Percentiles rank a stretch among this genome's conserved stretches.
These are phyloP conservation scores for Mycena galopus DNA, from an alignment of 768 basidiomycete genomes.

Conservation along the genomic window DNA sequence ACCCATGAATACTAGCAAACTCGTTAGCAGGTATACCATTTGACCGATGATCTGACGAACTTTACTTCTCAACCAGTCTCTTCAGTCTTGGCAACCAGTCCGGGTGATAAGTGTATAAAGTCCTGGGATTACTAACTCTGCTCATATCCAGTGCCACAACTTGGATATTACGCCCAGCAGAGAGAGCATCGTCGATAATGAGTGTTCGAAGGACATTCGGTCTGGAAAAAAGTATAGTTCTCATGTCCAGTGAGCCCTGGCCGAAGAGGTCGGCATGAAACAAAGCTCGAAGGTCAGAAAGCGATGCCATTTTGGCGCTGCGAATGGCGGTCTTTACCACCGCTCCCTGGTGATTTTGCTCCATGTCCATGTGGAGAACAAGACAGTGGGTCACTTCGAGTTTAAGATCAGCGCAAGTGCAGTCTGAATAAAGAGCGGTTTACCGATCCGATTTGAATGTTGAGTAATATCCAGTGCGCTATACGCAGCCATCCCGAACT, in stretches of 20 bases:
- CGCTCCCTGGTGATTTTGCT: constrained; percentile 3
- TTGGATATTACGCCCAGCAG: neutral
- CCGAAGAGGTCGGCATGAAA: constrained; percentile 8
- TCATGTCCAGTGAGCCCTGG: neutral
- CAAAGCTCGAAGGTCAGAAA: constrained; percentile 9
- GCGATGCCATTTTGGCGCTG: constrained; percentile 6
- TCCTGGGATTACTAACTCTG: neutral
- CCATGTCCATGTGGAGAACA: constrained; percentile 4
- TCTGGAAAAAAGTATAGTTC: neutral
- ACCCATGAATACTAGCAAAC: too few species aligned
- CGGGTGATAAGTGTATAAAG: neutral
- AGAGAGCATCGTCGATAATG: constrained; percentile 4
- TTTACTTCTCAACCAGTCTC: constrained; percentile 2
- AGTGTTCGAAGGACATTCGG: constrained; percentile 4
- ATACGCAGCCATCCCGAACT: constrained; percentile 5
- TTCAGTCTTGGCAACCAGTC: neutral
- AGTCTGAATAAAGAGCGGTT: neutral
- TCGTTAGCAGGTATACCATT: neutral
- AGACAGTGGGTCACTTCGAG: constrained; percentile 9
- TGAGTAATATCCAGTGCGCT: constrained; percentile 18
- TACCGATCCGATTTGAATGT: constrained; percentile 17
- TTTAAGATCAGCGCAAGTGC: neutral
- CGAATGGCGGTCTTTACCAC: constrained; percentile 10
- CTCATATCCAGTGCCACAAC: constrained; percentile 3
- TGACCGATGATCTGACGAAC: neutral